These are phyloP conservation scores for Micractinium sp. DNA, from an alignment of 139 green algal species.

Conservation along the genomic window DNA sequence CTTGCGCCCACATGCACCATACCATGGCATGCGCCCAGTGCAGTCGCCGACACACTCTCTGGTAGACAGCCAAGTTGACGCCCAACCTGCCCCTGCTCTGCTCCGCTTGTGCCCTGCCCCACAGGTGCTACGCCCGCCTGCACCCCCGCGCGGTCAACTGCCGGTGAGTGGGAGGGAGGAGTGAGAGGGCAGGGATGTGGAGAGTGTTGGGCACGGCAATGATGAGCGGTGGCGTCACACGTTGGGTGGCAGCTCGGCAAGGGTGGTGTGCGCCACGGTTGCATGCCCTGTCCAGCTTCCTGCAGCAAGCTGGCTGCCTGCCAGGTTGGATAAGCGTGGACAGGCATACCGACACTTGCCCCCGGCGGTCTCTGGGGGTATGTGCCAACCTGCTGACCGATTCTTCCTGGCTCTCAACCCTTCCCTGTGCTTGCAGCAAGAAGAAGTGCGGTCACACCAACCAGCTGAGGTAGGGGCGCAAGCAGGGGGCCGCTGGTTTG, in stretches of 20 bases:
- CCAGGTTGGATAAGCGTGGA: no score
- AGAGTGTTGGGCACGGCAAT: background rate
- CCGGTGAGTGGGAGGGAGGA: constrained; percentile 61
- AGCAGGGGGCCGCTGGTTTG: background rate
- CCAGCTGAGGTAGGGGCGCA: constrained; percentile 44
- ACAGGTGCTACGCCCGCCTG: constrained; percentile 97
- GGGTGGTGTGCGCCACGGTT: background rate
- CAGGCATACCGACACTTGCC: no score
- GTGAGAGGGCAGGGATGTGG: constrained; percentile 48
- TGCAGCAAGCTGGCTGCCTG: background rate
- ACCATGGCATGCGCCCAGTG: no score
- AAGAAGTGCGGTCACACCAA: constrained; percentile 93
- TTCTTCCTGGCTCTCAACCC: background rate
- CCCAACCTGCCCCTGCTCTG: background rate
- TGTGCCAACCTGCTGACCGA: background rate
- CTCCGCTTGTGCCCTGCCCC: background rate
- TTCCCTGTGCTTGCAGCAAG: constrained; percentile 33
- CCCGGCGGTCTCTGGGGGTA: constrained; percentile 21
- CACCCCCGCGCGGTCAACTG: constrained; percentile 98
- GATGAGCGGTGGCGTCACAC: no score
- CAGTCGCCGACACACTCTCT: no score
- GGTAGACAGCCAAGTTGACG: background rate
- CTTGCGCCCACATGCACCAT: background rate
- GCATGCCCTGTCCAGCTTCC: background rate
- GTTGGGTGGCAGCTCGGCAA: no score